phyloP scores from a whole-genome alignment of 495 filamentous ascomycete species.

The Aspergillus bridgeri region DNA sequence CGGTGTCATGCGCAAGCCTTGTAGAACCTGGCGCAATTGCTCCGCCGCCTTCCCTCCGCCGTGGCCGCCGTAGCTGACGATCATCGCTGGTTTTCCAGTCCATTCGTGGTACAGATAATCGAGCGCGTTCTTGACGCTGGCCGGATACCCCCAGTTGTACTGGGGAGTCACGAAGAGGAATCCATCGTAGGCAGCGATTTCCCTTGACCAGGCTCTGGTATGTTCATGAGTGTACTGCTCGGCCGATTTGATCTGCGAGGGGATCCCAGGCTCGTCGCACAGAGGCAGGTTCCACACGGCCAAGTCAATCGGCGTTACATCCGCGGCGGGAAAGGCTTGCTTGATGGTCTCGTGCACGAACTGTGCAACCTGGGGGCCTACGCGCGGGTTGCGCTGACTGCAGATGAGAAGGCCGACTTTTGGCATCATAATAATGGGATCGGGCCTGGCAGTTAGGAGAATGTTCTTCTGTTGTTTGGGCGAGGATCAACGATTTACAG shows the following conservation, averaged over 20 bases:
- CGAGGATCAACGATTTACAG: no score
- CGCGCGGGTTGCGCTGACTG: conserved; percentile 15
- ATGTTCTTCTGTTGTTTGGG: no score
- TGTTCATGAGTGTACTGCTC: conserved; percentile 45
- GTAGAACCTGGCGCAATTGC: conserved; percentile 29
- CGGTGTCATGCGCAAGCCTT: conserved; percentile 22
- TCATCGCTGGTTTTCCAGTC: conserved; percentile 53
- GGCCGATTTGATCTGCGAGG: conserved; percentile 40
- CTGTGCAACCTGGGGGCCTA: conserved; percentile 8
- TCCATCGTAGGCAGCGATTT: conserved; percentile 43
- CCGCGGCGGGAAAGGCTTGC: neutral
- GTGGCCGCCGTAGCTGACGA: conserved; percentile 53
- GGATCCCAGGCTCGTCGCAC: conserved; percentile 52
- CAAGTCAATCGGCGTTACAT: conserved; percentile 42
- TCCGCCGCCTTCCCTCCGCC: conserved; percentile 46
- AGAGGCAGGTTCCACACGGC: conserved; percentile 51
- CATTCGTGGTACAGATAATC: conserved; percentile 60
- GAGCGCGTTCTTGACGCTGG: conserved; percentile 59
- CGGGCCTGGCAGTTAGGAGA: no score
- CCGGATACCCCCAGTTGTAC: conserved; percentile 54
- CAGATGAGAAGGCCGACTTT: conserved; percentile 12
- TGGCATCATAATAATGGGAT: neutral
- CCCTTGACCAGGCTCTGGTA: conserved; percentile 47
- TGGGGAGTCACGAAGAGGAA: conserved; percentile 59
- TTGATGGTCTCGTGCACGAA: conserved; percentile 7